These are phyloP conservation scores for Tolypocladium guangdongense DNA, from an alignment of 2,329 filamentous ascomycete genomes.

Conservation along the genomic window DNA sequence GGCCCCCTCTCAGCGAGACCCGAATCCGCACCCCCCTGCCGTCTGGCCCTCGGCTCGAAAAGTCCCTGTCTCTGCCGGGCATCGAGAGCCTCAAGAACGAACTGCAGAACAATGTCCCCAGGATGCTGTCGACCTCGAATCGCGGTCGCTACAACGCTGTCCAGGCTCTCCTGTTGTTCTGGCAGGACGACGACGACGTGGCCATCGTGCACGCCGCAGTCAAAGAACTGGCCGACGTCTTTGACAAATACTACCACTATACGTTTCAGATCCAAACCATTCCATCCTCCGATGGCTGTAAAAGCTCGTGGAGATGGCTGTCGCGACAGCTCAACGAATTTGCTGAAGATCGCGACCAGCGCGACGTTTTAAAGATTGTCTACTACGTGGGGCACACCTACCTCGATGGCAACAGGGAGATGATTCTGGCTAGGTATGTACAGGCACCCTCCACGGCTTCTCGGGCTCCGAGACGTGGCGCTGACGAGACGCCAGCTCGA, in stretches of 20 bases:
- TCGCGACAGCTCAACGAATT: slow-evolving; percentile 40
- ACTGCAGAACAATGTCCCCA: slow-evolving; percentile 38
- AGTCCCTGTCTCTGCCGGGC: slow-evolving; percentile 35
- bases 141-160: slow-evolving; percentile 43
- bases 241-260: slow-evolving; percentile 43
- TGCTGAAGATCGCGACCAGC: slow-evolving; percentile 39
- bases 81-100: slow-evolving; percentile 41
- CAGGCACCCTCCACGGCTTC: not conserved
- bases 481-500: slow-evolving; percentile 30
- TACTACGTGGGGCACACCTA: slow-evolving; percentile 47
- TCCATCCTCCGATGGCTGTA: slow-evolving; percentile 34
- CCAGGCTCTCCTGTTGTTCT: slow-evolving; percentile 41
- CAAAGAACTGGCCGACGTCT: slow-evolving; percentile 36
- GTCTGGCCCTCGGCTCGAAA: slow-evolving; percentile 43
- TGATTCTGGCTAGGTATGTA: slow-evolving; percentile 44
- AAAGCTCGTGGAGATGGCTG: slow-evolving; percentile 43
- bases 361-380: slow-evolving; percentile 47
- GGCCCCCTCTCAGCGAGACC: slow-evolving; percentile 31
- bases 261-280: slow-evolving; percentile 36
- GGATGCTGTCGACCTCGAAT: slow-evolving; percentile 36
- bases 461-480: not conserved
- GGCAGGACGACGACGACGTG: slow-evolving; percentile 42
- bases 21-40: slow-evolving; percentile 46
- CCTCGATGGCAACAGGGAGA: slow-evolving; percentile 43
- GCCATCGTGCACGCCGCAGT: slow-evolving; percentile 28